These are phyloP conservation scores for Beta lomatogona DNA, from an alignment of 179 eudicot species.

Conservation along the genomic window DNA sequence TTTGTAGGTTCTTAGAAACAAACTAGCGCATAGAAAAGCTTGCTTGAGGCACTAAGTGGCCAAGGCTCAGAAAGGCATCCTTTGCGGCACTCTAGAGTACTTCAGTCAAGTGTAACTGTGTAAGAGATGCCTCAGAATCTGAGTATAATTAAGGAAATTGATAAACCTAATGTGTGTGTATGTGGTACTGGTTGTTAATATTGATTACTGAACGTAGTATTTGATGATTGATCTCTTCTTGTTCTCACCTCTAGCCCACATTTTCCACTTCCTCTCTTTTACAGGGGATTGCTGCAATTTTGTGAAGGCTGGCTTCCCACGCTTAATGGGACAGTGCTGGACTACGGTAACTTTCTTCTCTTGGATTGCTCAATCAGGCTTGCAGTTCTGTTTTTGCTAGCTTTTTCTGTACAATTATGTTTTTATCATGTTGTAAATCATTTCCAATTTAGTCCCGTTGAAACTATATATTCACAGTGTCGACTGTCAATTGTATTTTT, in stretches of 20 bases:
- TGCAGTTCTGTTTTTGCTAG: background rate
- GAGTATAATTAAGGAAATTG: too few relatives aligned
- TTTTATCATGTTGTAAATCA: too few relatives aligned
- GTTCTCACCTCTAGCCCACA: background rate
- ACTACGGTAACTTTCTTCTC: constrained; percentile 26
- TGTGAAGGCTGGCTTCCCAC: constrained; percentile 26
- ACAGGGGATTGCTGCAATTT: constrained; percentile 8
- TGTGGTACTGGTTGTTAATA: background rate
- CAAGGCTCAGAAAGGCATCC: too few relatives aligned
- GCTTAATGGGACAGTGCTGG: constrained; percentile 45
- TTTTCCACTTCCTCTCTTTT: background rate
- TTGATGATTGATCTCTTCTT: background rate
- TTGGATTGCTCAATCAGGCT: background rate
- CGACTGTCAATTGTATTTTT: background rate
- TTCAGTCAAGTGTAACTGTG: too few relatives aligned
- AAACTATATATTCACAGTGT: background rate
- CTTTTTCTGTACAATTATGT: too few relatives aligned
- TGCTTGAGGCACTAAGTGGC: too few relatives aligned
- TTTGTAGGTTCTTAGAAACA: too few relatives aligned
- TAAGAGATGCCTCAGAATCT: too few relatives aligned
- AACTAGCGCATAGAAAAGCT: too few relatives aligned
- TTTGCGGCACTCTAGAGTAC: too few relatives aligned
- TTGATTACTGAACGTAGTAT: background rate
- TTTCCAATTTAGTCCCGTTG: too few relatives aligned
- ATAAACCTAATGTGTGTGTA: background rate